Evolutionary conservation across 495 filamentous ascomycete species (phyloP).

Genomic region (Hyphodiscus hymeniophilus): DNA sequence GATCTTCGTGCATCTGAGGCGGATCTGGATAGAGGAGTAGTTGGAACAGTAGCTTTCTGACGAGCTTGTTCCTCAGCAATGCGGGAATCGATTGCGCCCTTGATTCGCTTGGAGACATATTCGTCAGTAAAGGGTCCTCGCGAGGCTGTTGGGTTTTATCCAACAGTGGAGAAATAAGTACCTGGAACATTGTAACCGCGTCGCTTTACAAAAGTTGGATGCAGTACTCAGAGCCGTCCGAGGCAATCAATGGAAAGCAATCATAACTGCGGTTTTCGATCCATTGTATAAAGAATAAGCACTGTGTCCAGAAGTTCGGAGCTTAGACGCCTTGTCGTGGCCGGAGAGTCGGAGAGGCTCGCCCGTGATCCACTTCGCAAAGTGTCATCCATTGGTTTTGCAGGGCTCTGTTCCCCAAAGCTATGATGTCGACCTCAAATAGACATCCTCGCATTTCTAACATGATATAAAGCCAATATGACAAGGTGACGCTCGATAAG

Average conservation of each 20-base stretch:
- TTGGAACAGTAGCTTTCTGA: conserved; percentile 43
- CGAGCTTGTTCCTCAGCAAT: conserved; percentile 88
- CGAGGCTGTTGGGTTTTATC: conserved; percentile 7
- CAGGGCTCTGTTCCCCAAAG: not conserved
- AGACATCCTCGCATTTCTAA: too few relatives aligned
- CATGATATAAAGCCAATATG: conserved; percentile 4
- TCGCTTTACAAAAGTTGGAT: conserved; percentile 3
- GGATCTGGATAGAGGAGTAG: conserved; percentile 24
- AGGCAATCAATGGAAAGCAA: conserved; percentile 5
- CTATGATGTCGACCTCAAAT: too few relatives aligned
- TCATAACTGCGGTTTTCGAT: conserved; percentile 1
- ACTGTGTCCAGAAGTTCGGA: not conserved
- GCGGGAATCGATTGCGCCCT: conserved; percentile 74
- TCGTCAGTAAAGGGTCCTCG: conserved; percentile 4
- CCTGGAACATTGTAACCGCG: conserved; percentile 24
- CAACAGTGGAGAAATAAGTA: conserved; percentile 3
- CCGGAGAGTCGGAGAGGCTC: not conserved
- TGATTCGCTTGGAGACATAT: conserved; percentile 55
- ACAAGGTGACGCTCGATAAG: not conserved
- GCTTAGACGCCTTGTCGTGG: not conserved
- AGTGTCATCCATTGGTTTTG: not conserved
- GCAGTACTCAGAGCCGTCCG: not conserved
- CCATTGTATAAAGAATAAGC: not conserved
- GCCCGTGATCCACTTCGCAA: not conserved
- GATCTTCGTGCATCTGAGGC: conserved; percentile 10